Conservation (phyloP, 352 stramenopile species). For the Globisporangium splendens region DNA sequence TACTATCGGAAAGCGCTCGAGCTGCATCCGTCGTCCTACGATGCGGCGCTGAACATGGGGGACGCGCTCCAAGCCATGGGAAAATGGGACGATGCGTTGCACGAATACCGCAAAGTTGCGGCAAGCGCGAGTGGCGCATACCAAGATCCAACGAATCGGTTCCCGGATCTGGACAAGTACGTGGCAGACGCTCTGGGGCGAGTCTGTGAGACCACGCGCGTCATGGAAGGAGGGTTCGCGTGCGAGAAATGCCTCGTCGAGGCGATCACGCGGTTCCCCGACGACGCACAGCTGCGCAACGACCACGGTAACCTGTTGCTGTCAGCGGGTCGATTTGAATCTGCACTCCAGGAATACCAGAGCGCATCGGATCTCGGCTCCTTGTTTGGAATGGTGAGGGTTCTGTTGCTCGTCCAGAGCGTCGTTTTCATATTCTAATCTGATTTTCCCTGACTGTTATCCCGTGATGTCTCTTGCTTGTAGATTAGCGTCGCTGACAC, state of each 20-base stretch:
- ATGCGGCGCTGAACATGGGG: slow-evolving; percentile 54
- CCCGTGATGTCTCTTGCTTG: too few species aligned
- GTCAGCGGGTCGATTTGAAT: slow-evolving; percentile 50
- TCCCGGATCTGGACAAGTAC: slow-evolving; percentile 21
- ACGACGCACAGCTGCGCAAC: slow-evolving; percentile 53
- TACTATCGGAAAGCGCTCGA: slow-evolving; percentile 48
- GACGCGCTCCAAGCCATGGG: slow-evolving; percentile 34
- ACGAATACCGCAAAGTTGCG: slow-evolving; percentile 48
- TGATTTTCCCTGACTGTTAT: too few species aligned
- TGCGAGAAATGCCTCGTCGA: slow-evolving; percentile 55
- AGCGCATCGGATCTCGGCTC: slow-evolving; percentile 36
- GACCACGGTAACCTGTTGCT: slow-evolving; percentile 57
- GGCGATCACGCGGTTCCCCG: slow-evolving; percentile 40
- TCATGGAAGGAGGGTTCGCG: slow-evolving; percentile 39
- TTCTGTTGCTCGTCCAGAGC: not conserved
- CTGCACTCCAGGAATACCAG: slow-evolving; percentile 53
- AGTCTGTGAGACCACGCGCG: slow-evolving; percentile 51
- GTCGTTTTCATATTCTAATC: not conserved
- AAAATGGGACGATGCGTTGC: slow-evolving; percentile 56
- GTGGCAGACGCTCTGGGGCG: slow-evolving; percentile 31
- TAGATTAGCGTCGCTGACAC: slow-evolving; percentile 55
- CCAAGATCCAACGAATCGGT: slow-evolving; percentile 5
- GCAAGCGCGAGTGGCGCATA: slow-evolving; percentile 3
- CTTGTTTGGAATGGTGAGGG: slow-evolving; percentile 41
- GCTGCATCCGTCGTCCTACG: slow-evolving; percentile 37